A percentile compares a stretch with the other conserved stretches of the same genome.
Conservation (phyloP, 495 filamentous ascomycete species). For the Bacidia rubella region DNA sequence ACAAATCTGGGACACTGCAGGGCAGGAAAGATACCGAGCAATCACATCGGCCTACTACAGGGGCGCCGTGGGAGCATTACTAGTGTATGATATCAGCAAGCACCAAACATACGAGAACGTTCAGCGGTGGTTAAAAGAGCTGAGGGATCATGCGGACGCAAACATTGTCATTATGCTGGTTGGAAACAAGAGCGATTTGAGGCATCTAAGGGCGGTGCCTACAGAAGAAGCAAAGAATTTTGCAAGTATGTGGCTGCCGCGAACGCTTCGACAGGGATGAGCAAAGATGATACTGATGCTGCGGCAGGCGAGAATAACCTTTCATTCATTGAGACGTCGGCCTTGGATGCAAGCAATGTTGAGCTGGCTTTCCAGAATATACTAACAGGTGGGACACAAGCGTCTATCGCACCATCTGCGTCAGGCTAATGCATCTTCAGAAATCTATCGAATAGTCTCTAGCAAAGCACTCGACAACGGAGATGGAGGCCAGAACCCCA, state of each 20-base stretch:
- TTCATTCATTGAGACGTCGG: conserved; percentile 98
- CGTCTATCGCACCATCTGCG: too few relatives aligned
- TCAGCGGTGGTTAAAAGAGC: conserved; percentile 96
- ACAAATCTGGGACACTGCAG: conserved; percentile 99
- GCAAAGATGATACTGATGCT: conserved; percentile 11
- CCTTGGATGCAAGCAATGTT: conserved; percentile 96
- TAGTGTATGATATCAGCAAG: conserved; percentile 99
- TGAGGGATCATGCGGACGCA: conserved; percentile 92
- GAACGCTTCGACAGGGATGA: background rate
- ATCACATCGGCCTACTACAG: conserved; percentile 99
- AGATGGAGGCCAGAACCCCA: conserved; percentile 59
- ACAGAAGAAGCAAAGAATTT: conserved; percentile 98
- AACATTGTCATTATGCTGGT: conserved; percentile 99
- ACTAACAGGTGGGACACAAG: conserved; percentile 61
- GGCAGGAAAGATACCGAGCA: conserved; percentile 96
- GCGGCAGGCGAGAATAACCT: conserved; percentile 80
- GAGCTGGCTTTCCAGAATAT: conserved; percentile 99
- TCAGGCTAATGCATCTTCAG: conserved; percentile 29
- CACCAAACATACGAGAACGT: conserved; percentile 99
- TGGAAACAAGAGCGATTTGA: conserved; percentile 99
- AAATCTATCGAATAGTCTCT: conserved; percentile 99
- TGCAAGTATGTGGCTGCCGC: conserved; percentile 56
- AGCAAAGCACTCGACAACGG: conserved; percentile 88
- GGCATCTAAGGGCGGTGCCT: conserved; percentile 91
- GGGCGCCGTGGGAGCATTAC: conserved; percentile 89